Evolutionary conservation across 139 green algal genomes (phyloP).

Genomic region (Eudorina sp.): DNA sequence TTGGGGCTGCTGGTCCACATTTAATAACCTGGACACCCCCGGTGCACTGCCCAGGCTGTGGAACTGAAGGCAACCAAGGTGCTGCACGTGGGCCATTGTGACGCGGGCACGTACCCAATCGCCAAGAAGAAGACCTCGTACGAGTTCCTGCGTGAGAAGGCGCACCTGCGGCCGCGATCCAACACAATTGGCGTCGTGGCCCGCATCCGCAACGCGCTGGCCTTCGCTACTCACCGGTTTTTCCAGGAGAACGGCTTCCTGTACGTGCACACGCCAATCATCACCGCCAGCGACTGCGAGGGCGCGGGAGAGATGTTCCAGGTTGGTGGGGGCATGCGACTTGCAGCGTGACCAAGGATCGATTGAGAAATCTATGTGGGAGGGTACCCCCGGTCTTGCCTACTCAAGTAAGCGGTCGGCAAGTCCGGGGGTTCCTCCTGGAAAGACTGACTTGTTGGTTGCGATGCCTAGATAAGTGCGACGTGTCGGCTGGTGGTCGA

Average conservation of each 20-base stretch:
- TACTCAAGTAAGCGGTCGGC: too few species aligned
- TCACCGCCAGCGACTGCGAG: constrained; percentile 96
- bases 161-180: constrained; percentile 93
- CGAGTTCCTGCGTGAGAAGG: constrained; percentile 96
- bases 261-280: constrained; percentile 98
- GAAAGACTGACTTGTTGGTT: too few species aligned
- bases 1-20: too few species aligned
- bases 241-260: constrained; percentile 88
- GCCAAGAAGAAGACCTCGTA: constrained; percentile 94
- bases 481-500: too few species aligned
- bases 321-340: too few species aligned
- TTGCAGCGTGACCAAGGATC: too few species aligned
- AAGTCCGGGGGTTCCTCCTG: too few species aligned
- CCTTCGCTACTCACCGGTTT: constrained; percentile 92
- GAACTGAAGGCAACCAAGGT: constrained; percentile 90
- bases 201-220: constrained; percentile 96
- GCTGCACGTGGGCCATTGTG: constrained; percentile 86
- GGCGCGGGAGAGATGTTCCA: constrained; percentile 99
- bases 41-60: constrained; percentile 73
- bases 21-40: too few species aligned
- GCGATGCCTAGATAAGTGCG: too few species aligned
- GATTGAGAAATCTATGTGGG: too few species aligned
- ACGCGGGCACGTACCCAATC: constrained; percentile 93
- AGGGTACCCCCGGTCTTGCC: too few species aligned
- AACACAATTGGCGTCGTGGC: constrained; percentile 97